phyloP scores from a whole-genome alignment of 2,329 filamentous ascomycete species.

The Fusarium camptoceras region DNA sequence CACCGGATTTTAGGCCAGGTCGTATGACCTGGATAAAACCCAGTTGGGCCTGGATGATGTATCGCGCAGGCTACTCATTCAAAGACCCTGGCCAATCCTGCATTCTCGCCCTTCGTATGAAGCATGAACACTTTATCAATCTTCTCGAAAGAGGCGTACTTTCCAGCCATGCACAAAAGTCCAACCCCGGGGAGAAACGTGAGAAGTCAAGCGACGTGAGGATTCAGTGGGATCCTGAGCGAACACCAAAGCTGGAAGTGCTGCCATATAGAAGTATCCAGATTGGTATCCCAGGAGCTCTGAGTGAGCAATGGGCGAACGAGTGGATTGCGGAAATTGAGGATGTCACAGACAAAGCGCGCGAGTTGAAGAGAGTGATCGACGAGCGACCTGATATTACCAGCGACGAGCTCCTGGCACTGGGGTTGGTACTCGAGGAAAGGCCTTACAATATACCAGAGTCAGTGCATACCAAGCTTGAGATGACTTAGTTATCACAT shows the following conservation, averaged over 20 bases:
- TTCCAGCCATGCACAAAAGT: conserved; percentile 43
- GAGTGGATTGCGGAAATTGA: conserved; percentile 66
- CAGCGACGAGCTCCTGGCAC: conserved; percentile 51
- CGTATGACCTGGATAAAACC: conserved; percentile 76
- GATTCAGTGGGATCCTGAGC: conserved; percentile 75
- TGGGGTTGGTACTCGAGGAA: conserved; percentile 59
- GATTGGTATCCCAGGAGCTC: conserved; percentile 65
- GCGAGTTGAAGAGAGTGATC: conserved; percentile 59
- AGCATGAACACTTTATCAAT: conserved; percentile 60
- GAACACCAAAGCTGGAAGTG: conserved; percentile 58
- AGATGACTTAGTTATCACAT: conserved; percentile 45
- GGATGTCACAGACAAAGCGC: conserved; percentile 68
- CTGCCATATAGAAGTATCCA: conserved; percentile 68
- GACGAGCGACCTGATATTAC: conserved; percentile 54
- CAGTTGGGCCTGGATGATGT: conserved; percentile 73
- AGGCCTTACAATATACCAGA: conserved; percentile 56
- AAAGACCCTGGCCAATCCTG: conserved; percentile 66
- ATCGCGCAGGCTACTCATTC: conserved; percentile 69
- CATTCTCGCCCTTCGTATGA: conserved; percentile 69
- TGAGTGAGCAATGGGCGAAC: conserved; percentile 60
- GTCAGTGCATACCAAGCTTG: conserved; percentile 49
- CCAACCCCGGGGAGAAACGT: conserved; percentile 25
- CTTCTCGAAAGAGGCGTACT: conserved; percentile 57
- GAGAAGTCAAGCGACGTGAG: conserved; percentile 56
- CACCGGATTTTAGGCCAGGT: conserved; percentile 61